These are phyloP conservation scores for Panaeolus papilionaceus DNA, from an alignment of 768 basidiomycete species.

Conservation along the genomic window DNA sequence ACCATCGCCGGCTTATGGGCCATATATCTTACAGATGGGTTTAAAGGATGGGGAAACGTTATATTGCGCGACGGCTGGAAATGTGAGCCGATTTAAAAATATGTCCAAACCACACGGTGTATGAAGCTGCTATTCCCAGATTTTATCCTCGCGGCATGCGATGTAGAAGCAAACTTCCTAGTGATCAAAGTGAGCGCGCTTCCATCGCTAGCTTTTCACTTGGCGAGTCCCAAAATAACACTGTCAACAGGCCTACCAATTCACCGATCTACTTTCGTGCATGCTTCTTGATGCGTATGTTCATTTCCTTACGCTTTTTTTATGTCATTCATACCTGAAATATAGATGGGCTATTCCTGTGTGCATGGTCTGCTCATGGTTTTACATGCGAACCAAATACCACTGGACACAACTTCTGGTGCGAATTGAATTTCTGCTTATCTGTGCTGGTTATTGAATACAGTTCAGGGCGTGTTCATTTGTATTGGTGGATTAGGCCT, in stretches of 20 bases:
- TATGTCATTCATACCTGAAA: slow-evolving; percentile 7
- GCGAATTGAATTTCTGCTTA: slow-evolving; percentile 26
- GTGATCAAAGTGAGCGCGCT: slow-evolving; percentile 66
- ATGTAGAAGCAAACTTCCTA: slow-evolving; percentile 89
- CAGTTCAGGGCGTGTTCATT: slow-evolving; percentile 67
- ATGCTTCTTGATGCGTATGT: slow-evolving; percentile 90
- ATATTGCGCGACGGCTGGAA: slow-evolving; percentile 84
- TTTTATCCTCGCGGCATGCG: slow-evolving; percentile 76
- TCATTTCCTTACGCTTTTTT: neutral
- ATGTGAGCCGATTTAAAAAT: slow-evolving; percentile 52
- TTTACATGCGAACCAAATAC: slow-evolving; percentile 82
- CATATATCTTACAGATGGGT: slow-evolving; percentile 62
- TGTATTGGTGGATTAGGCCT: slow-evolving; percentile 80
- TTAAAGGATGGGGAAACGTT: slow-evolving; percentile 83
- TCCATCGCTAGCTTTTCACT: slow-evolving; percentile 5
- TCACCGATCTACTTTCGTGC: slow-evolving; percentile 86
- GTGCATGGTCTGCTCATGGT: slow-evolving; percentile 82
- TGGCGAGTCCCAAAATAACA: slow-evolving; percentile 7
- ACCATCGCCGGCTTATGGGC: slow-evolving; percentile 12
- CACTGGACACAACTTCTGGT: slow-evolving; percentile 87
- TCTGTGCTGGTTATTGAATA: neutral
- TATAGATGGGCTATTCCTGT: slow-evolving; percentile 87
- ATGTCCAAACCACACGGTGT: slow-evolving; percentile 1
- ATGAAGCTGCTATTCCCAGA: slow-evolving; percentile 48
- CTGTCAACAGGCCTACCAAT: slow-evolving; percentile 72